Base-by-base conservation (phyloP, 768 basidiomycete species). In the Xerocomellus amylosporus region DNA sequence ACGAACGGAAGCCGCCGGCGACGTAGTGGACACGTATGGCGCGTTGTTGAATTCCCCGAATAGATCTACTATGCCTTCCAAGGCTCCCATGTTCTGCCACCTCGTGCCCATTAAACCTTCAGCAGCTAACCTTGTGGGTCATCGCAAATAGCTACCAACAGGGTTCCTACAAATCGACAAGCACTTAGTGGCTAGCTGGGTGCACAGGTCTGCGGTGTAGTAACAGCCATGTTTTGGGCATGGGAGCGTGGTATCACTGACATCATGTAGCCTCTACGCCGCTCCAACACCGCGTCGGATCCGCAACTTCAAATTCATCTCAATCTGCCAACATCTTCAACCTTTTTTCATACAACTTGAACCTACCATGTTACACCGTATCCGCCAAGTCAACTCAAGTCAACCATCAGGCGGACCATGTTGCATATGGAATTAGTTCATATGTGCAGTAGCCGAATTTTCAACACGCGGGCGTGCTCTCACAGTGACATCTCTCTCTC, bases 221-320 rank as follows among this genome's bases (percentile, higher is more conserved):
- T 17, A 3, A 61, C 10, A 45, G 33, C 60, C 31, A 43, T 38
- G n/a, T 26, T 19, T 42, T 28, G 37, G 33, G 51, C 46, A 15
- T 26, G 43, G 34, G 49, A 24, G 62, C 57, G n/a, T 56, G 60
- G 31, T 36, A 43, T 53, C n/a, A n/a, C n/a, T n/a, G n/a, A n/a
- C n/a, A n/a, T n/a, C n/a, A n/a, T n/a, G n/a, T n/a, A n/a, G n/a
- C n/a, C n/a, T n/a, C n/a, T n/a, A n/a, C n/a, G n/a, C 40, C 53
- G 26, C 39, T n/a, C 14, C 33, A 34, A 28, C 31, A 3, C 19
- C 53, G 41, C 14, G 34, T 8, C 5, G 10, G 15, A 45, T 40
- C 19, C 48, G 30, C 30, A 22, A 37, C n/a, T n/a, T n/a, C n/a
- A n/a, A n/a, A 37, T 24, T 28, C 4, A 3, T 36, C 39, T 36